Conservation (phyloP, 2,329 filamentous ascomycete species). For the Aspergillus pseudotamarii region DNA sequence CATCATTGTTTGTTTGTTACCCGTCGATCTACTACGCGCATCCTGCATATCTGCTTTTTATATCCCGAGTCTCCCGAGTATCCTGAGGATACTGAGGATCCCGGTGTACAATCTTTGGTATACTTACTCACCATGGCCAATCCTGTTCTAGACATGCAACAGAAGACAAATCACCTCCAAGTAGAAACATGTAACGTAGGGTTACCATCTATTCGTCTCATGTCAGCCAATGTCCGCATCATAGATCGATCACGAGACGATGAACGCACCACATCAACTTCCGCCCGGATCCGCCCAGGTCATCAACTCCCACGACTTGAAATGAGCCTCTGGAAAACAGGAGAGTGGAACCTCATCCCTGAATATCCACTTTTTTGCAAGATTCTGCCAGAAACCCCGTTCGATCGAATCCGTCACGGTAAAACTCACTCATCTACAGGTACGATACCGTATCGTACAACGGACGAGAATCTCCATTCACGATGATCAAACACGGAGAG, state of each 20-base stretch:
- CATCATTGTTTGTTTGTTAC: not conserved
- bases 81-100: no score
- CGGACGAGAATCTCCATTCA: not conserved
- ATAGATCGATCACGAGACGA: not conserved
- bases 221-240: slow-evolving; percentile 1
- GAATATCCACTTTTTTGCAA: not conserved
- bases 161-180: not conserved
- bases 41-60: no score
- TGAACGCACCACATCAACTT: not conserved
- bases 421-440: not conserved
- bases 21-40: not conserved
- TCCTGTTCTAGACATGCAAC: no score
- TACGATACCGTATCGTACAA: not conserved
- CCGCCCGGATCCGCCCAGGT: not conserved
- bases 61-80: no score
- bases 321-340: not conserved
- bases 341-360: not conserved
- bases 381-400: not conserved
- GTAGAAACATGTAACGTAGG: not conserved
- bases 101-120: no score
- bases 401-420: not conserved
- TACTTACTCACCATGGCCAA: no score
- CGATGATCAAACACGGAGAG: not conserved
- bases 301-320: not conserved
- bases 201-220: not conserved